A percentile compares a stretch with the other conserved stretches of the same genome.
These are phyloP conservation scores for Carex arenaria DNA, from an alignment of 202 grass and related monocot species.

Conservation along the genomic window DNA sequence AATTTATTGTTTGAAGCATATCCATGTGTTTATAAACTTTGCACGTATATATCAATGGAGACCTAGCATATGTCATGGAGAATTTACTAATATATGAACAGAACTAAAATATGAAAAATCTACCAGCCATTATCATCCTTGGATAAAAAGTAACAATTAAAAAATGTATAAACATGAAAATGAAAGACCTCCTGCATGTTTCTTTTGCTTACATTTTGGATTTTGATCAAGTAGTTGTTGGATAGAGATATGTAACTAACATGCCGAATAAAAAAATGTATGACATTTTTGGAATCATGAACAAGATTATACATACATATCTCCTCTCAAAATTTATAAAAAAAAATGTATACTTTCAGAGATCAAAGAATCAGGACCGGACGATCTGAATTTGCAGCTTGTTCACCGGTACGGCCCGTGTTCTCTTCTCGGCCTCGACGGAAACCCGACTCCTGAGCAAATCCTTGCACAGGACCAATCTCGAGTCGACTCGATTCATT, in stretches of 20 bases:
- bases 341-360: neutral
- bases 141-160: neutral
- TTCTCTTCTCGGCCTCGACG: constrained; percentile 6
- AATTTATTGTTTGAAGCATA: too few species aligned
- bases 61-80: neutral
- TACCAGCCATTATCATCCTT: neutral
- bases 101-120: neutral
- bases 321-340: neutral
- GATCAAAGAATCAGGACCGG: constrained; percentile 9
- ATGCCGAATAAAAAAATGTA: neutral
- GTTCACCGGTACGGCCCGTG: constrained; percentile 28
- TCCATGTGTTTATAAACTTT: too few species aligned
- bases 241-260: neutral
- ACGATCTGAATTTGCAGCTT: constrained; percentile 12
- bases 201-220: neutral
- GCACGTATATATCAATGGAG: neutral
- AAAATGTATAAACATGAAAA: neutral
- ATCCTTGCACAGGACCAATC: constrained; percentile 30
- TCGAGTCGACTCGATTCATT: constrained; percentile 29
- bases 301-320: neutral
- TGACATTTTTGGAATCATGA: neutral
- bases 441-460: constrained; percentile 6
- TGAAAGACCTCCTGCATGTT: neutral
- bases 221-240: neutral
- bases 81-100: constrained; percentile 3